Evolutionary conservation across 768 basidiomycete genomes (phyloP), one percentile per base, ranked within the genome.

Genomic region (Amanita rimosa): DNA sequence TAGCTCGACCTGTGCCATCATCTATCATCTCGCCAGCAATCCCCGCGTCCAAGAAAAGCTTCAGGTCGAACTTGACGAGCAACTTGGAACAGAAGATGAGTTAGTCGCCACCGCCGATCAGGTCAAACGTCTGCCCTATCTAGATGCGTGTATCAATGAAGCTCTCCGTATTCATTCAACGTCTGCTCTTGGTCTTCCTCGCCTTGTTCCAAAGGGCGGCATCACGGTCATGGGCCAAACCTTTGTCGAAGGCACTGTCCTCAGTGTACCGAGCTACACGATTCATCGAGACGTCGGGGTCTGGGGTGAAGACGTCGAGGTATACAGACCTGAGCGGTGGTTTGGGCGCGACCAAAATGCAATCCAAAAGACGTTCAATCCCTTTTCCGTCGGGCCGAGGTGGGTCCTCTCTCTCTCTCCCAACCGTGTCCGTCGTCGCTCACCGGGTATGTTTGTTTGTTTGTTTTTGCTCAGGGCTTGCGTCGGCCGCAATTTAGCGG

Each of bases 91-190:
- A 2, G 72, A 74, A 48, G 82, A 83, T 51, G 83, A 85, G 57
- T 59, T 66, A 2, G 79, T 81, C 16, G 69, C 79, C 16, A 78
- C 74, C 1, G 81, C 67, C 47, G 81, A 84, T 47, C 75, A 80
- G 51, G 77, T 87, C 47, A 92, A 92, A 62, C 69, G 68, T 1
- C 68, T 90, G 14, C 75, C 83, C 6, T 93, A 88, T 64, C 75
- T 94, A 55, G 81, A 89, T 40, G 91, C 92, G 0, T 86, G 83
- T 62, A 85, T 95, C 66, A 81, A 88, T 60, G 93, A 96, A 64
- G 83, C 73, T 2, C 72, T 96, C 26, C 81, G 93, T 2, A 60
- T 91, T 6, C 90, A 94, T 67, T 85, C 87, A 1, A 91, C 91
- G 0, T 86, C 83, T 3, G 76, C 81, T 4, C 69, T 93, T 24